A percentile compares a stretch with the other conserved stretches of the same genome.
phyloP scores from a whole-genome alignment of 1,139 yeast genomes.

The Yamadazyma kanchanaburiensis region DNA sequence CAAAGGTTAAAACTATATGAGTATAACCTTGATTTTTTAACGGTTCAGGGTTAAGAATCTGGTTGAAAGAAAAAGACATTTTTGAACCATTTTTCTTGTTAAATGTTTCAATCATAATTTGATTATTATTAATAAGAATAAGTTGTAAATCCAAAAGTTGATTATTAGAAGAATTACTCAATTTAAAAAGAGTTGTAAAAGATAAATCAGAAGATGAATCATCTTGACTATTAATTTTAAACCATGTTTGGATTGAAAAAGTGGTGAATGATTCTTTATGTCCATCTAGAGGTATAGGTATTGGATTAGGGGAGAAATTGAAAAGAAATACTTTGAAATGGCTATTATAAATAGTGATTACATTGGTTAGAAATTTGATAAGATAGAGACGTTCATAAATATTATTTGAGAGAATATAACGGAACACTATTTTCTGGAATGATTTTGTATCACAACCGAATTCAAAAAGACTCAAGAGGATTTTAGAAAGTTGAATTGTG shows the following conservation, averaged over 20 bases:
- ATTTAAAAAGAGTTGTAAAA: slow-evolving; percentile 20
- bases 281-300: slow-evolving; percentile 24
- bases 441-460: slow-evolving; percentile 31
- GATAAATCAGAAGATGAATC: slow-evolving; percentile 11
- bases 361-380: slow-evolving; percentile 23
- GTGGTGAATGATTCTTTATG: slow-evolving; percentile 13
- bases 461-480: slow-evolving; percentile 28
- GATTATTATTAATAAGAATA: slow-evolving; percentile 27
- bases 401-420: slow-evolving; percentile 13
- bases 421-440: slow-evolving; percentile 18
- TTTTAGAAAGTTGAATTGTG: slow-evolving; percentile 17
- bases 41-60: slow-evolving; percentile 16
- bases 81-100: slow-evolving; percentile 23
- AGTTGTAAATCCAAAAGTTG: slow-evolving; percentile 23
- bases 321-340: slow-evolving; percentile 33
- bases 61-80: slow-evolving; percentile 35
- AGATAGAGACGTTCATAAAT: slow-evolving; percentile 15
- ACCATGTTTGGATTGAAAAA: slow-evolving; percentile 36
- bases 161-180: slow-evolving; percentile 25
- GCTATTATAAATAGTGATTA: slow-evolving; percentile 20
- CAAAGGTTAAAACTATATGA: slow-evolving; percentile 38
- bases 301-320: slow-evolving; percentile 12
- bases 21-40: slow-evolving; percentile 23
- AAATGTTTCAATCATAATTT: slow-evolving; percentile 29
- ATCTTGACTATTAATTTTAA: slow-evolving; percentile 19